phyloP scores from a whole-genome alignment of 1,284 basidiomycete species.

The Nidula niveotomentosa region DNA sequence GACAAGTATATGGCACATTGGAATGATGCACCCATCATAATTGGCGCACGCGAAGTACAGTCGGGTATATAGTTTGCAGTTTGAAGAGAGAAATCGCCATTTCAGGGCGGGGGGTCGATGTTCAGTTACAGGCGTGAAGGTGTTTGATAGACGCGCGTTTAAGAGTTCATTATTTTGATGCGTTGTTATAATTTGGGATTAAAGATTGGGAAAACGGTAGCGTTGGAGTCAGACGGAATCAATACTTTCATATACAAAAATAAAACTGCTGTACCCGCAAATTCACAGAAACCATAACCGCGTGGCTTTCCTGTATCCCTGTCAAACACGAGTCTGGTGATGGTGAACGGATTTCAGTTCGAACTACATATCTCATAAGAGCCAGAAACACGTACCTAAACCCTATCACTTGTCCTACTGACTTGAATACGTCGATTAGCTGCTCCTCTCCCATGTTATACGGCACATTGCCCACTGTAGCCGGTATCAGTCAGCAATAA shows the following conservation, averaged over 20 bases:
- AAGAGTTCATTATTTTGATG: too few species aligned
- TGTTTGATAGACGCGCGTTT: slow-evolving; percentile 6
- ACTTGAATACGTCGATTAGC: slow-evolving; percentile 83
- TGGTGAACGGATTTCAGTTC: neutral
- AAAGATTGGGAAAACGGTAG: slow-evolving; percentile 15
- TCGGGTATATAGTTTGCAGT: neutral
- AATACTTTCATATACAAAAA: slow-evolving; percentile 22
- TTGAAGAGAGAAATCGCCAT: neutral
- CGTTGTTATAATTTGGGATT: neutral
- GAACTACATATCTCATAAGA: neutral
- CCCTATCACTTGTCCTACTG: slow-evolving; percentile 85
- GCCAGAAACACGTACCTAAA: slow-evolving; percentile 56
- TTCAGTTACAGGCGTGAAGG: neutral
- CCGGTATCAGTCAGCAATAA: too few species aligned
- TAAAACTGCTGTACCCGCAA: slow-evolving; percentile 73
- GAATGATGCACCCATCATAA: slow-evolving; percentile 6
- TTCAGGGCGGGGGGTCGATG: slow-evolving; percentile 4
- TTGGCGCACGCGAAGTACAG: slow-evolving; percentile 3
- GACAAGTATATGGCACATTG: slow-evolving; percentile 9
- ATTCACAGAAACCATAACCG: slow-evolving; percentile 98
- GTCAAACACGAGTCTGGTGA: slow-evolving; percentile 88
- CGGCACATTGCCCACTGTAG: slow-evolving; percentile 79
- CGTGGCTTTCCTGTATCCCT: slow-evolving; percentile 94
- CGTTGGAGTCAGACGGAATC: slow-evolving; percentile 38
- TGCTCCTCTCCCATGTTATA: slow-evolving; percentile 88